Conservation (phyloP, 2,329 filamentous ascomycete genomes). For the Ophiognomonia clavigignenti-juglandacearum region DNA sequence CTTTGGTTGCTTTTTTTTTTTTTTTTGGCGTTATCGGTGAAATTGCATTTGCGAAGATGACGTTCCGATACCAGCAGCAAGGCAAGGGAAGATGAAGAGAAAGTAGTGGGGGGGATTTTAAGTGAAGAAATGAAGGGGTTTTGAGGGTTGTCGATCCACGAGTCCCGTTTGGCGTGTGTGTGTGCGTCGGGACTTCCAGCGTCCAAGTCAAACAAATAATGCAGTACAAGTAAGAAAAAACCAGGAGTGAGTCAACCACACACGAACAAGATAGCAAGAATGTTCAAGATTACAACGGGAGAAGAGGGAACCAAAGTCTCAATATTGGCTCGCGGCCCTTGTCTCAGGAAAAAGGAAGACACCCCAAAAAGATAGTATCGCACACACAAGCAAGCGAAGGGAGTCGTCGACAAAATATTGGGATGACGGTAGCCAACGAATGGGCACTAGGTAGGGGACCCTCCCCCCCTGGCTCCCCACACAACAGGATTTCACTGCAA, state of each 20-base stretch:
- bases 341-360: not conserved
- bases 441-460: too few relatives aligned
- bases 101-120: too few relatives aligned
- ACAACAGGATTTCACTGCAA: not conserved
- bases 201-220: too few relatives aligned
- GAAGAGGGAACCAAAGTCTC: too few relatives aligned
- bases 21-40: too few relatives aligned
- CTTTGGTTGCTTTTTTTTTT: not conserved
- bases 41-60: too few relatives aligned
- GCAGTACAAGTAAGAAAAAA: not conserved
- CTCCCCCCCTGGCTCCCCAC: not conserved
- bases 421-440: conserved; percentile 3
- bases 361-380: not conserved
- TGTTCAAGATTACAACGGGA: not conserved
- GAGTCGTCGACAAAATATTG: not conserved
- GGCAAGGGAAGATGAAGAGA: not conserved
- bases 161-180: too few relatives aligned
- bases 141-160: too few relatives aligned
- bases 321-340: conserved; percentile 13
- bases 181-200: too few relatives aligned
- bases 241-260: not conserved
- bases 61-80: too few relatives aligned
- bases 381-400: not conserved
- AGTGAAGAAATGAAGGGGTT: too few relatives aligned
- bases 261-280: too few relatives aligned